Conservation (phyloP, 495 filamentous ascomycete species). For the Pyrenopolyporus hunteri region DNA sequence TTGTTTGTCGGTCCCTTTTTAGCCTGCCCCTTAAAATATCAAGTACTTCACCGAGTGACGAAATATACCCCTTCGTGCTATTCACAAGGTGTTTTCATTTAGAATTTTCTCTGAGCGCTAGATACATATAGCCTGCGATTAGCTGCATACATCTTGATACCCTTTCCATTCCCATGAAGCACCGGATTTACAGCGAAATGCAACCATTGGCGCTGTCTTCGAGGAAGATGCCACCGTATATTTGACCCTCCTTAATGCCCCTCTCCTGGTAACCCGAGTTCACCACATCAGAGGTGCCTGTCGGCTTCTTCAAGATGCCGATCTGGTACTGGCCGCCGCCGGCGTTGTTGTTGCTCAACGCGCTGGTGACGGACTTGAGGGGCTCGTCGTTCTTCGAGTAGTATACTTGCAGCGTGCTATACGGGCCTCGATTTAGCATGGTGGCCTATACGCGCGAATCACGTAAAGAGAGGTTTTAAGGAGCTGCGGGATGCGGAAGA, state of each 20-base stretch:
- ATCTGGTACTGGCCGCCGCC: slow-evolving; percentile 64
- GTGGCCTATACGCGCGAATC: neutral
- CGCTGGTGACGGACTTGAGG: slow-evolving; percentile 53
- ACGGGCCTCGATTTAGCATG: neutral
- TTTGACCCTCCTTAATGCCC: slow-evolving; percentile 57
- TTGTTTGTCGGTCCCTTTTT: too few species aligned
- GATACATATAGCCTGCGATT: too few species aligned
- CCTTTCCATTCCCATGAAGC: neutral
- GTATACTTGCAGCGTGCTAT: slow-evolving; percentile 60
- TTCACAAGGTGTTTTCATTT: too few species aligned
- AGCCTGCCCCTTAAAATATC: too few species aligned
- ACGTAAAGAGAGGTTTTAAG: too few species aligned
- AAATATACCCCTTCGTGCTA: too few species aligned
- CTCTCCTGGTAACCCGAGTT: slow-evolving; percentile 59
- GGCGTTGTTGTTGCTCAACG: slow-evolving; percentile 57
- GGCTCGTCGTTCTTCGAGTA: slow-evolving; percentile 57
- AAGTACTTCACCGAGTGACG: too few species aligned
- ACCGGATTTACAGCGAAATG: slow-evolving; percentile 45
- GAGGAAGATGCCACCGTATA: slow-evolving; percentile 63
- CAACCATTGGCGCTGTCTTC: slow-evolving; percentile 56
- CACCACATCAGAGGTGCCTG: slow-evolving; percentile 58
- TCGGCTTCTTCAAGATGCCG: slow-evolving; percentile 63
- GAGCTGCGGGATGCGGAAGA: neutral
- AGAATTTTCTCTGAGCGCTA: too few species aligned
- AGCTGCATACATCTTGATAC: neutral